These are phyloP conservation scores for Borovskyia barvae DNA, from an alignment of 208 protist species.

Conservation along the genomic window DNA sequence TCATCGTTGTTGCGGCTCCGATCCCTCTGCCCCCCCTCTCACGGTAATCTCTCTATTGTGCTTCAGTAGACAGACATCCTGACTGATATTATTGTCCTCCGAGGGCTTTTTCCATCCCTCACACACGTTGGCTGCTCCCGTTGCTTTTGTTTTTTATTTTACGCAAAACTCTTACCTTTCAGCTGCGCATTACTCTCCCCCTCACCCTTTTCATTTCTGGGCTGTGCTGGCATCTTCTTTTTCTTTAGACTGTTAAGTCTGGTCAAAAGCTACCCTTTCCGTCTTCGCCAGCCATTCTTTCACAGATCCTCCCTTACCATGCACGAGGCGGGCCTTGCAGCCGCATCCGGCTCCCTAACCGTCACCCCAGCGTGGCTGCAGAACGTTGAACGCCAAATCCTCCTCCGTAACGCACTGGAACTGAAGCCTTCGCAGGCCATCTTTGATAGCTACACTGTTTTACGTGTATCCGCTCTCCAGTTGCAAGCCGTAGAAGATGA, in stretches of 20 bases:
- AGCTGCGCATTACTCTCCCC: too few species aligned
- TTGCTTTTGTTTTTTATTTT: background rate
- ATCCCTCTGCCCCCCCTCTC: too few species aligned
- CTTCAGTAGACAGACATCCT: too few species aligned
- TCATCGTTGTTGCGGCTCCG: too few species aligned
- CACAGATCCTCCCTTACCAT: background rate
- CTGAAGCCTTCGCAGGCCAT: conserved; percentile 43
- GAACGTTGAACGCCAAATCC: conserved; percentile 40
- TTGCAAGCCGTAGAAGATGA: conserved; percentile 38
- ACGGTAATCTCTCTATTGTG: too few species aligned
- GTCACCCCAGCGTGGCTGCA: conserved; percentile 17
- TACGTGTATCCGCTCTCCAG: conserved; percentile 32
- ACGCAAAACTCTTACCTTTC: too few species aligned
- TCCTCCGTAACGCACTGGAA: conserved; percentile 55
- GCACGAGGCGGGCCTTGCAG: conserved; percentile 2
- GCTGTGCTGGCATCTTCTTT: background rate
- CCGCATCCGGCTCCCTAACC: background rate
- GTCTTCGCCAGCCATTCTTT: too few species aligned
- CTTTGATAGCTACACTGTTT: conserved; percentile 39
- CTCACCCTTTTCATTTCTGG: too few species aligned
- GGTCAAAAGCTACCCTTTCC: too few species aligned
- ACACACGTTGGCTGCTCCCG: background rate
- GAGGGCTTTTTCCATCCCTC: background rate
- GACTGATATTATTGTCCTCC: too few species aligned
- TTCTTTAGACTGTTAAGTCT: too few species aligned